A percentile compares a stretch with the other conserved stretches of the same genome.
Evolutionary conservation across 2,329 filamentous ascomycete species (phyloP).

Genomic region (Bipolaris gigantea): DNA sequence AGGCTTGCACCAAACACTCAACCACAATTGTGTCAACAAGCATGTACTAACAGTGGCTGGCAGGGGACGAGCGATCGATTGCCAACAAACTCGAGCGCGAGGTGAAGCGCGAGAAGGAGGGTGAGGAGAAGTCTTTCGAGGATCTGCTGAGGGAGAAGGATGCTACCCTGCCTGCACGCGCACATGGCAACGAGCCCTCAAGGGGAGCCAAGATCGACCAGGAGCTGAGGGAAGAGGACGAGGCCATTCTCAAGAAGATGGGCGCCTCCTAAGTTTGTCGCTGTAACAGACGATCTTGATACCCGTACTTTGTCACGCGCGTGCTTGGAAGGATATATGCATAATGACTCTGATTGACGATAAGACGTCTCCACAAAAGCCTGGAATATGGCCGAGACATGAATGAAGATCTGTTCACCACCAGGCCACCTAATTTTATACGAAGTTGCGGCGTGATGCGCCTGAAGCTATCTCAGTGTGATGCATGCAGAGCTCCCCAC

Average conservation of each 20-base stretch:
- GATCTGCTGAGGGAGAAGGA: slow-evolving; percentile 58
- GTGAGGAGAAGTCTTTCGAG: slow-evolving; percentile 33
- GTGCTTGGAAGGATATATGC: slow-evolving; percentile 10
- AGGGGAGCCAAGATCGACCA: slow-evolving; percentile 73
- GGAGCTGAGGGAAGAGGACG: slow-evolving; percentile 68
- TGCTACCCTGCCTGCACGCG: slow-evolving; percentile 59
- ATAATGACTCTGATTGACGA: slow-evolving; percentile 14
- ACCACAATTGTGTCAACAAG: not conserved
- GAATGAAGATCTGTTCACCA: slow-evolving; percentile 10
- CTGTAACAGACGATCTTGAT: slow-evolving; percentile 12
- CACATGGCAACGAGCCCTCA: slow-evolving; percentile 74
- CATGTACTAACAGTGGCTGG: slow-evolving; percentile 29
- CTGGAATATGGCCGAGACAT: slow-evolving; percentile 8
- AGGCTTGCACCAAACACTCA: not conserved
- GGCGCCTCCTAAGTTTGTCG: slow-evolving; percentile 41
- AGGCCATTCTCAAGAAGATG: slow-evolving; percentile 65
- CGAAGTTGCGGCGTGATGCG: not conserved
- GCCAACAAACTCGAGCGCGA: slow-evolving; percentile 71
- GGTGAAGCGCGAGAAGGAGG: slow-evolving; percentile 54
- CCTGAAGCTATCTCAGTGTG: slow-evolving; percentile 7
- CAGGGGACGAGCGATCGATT: slow-evolving; percentile 70
- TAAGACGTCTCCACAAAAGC: slow-evolving; percentile 8
- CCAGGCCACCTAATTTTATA: not conserved
- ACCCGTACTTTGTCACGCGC: slow-evolving; percentile 6
- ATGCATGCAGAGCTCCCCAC: slow-evolving; percentile 10